A percentile compares a stretch with the other conserved stretches of the same genome.
Evolutionary conservation across 2,329 filamentous ascomycete genomes (phyloP).

Genomic region (Aspergillus unguis): DNA sequence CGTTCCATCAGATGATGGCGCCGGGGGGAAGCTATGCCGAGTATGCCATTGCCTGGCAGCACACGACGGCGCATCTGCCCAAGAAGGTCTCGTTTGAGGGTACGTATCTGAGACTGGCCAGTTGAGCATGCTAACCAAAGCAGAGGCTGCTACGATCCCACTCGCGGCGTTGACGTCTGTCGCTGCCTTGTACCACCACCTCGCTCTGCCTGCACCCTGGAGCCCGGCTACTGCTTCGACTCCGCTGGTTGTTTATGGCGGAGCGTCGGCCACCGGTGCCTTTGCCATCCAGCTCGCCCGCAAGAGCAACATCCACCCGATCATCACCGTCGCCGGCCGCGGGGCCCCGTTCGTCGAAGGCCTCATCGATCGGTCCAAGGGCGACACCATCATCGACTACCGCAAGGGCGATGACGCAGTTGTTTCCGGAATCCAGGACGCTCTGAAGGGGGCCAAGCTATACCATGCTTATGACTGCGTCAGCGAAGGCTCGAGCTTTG

Average conservation of each 20-base stretch:
- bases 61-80: slow-evolving; percentile 56
- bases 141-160: slow-evolving; percentile 56
- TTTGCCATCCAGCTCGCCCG: slow-evolving; percentile 58
- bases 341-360: slow-evolving; percentile 50
- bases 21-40: slow-evolving; percentile 55
- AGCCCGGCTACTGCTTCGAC: slow-evolving; percentile 31
- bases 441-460: slow-evolving; percentile 20
- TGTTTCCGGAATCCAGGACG: slow-evolving; percentile 42
- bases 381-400: slow-evolving; percentile 61
- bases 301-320: slow-evolving; percentile 57
- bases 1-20: slow-evolving; percentile 48
- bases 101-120: slow-evolving; percentile 16
- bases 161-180: slow-evolving; percentile 55
- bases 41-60: slow-evolving; percentile 52
- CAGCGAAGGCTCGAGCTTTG: slow-evolving; percentile 12
- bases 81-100: slow-evolving; percentile 52
- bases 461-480: slow-evolving; percentile 7
- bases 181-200: slow-evolving; percentile 48
- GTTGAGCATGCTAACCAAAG: not conserved
- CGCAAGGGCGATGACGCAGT: slow-evolving; percentile 55
- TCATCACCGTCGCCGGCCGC: slow-evolving; percentile 59
- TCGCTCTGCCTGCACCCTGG: slow-evolving; percentile 52
- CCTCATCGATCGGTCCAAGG: slow-evolving; percentile 52
- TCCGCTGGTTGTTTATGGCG: slow-evolving; percentile 50
- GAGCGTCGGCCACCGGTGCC: slow-evolving; percentile 54